Conservation (phyloP, 306 rosid species). For the Amphicarpaea edgeworthii region DNA sequence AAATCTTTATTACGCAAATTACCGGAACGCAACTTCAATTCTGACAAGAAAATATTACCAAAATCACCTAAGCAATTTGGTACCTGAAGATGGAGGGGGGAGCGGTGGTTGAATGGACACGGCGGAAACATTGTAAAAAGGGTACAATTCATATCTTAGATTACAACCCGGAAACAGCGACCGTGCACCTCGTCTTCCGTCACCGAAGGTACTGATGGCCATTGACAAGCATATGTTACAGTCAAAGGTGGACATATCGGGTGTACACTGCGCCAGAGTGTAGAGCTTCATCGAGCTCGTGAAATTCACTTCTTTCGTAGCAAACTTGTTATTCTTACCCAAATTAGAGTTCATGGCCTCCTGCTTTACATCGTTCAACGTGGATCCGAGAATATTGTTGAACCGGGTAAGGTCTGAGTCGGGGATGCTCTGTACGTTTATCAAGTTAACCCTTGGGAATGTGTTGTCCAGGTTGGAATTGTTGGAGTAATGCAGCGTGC, state of each 20-base stretch:
- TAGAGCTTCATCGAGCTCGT: conserved; percentile 44
- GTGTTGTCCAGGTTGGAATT: conserved; percentile 36
- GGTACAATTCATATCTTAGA: conserved; percentile 49
- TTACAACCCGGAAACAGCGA: conserved; percentile 48
- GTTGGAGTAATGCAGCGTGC: conserved; percentile 58
- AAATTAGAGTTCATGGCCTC: conserved; percentile 36
- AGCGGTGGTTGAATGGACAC: conserved; percentile 23
- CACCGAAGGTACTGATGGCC: conserved; percentile 42
- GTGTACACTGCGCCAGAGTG: conserved; percentile 55
- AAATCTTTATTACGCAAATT: no score
- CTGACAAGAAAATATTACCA: no score
- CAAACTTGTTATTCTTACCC: conserved; percentile 44
- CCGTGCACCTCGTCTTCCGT: conserved; percentile 46
- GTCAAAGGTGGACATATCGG: conserved; percentile 24
- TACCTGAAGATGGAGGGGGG: conserved; percentile 43
- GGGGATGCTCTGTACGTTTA: background rate
- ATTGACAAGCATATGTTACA: conserved; percentile 46
- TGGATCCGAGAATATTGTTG: conserved; percentile 15
- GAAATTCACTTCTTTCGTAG: conserved; percentile 37
- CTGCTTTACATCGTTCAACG: background rate
- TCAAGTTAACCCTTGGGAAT: background rate
- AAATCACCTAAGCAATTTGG: background rate
- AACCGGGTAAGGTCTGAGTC: conserved; percentile 9
- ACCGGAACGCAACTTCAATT: no score
- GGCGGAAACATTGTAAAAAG: conserved; percentile 47